phyloP scores from a whole-genome alignment of 345 rosid genomes.

The Euphorbia lathyris region DNA sequence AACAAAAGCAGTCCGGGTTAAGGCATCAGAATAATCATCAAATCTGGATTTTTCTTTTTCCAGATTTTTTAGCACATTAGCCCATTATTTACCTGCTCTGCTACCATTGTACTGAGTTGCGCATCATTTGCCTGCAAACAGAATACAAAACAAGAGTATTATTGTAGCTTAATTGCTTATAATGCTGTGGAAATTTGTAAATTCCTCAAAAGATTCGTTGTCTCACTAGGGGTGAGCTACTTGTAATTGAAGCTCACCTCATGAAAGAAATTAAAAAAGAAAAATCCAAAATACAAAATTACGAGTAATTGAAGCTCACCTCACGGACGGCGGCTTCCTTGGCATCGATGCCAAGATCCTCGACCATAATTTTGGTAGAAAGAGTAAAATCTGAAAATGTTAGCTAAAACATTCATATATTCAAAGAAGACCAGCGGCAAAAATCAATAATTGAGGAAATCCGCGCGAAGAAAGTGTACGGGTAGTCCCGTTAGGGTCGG shows the following conservation, averaged over 20 bases:
- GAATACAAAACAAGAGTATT: not conserved
- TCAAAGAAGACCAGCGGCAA: too few species aligned
- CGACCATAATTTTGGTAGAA: slow-evolving; percentile 17
- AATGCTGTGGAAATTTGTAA: not conserved
- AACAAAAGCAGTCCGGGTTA: not conserved
- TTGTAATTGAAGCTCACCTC: not conserved
- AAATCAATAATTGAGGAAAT: too few species aligned
- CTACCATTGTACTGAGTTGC: slow-evolving; percentile 98
- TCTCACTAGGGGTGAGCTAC: not conserved
- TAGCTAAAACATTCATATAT: too few species aligned
- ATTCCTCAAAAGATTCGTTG: not conserved
- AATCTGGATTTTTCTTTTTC: not conserved
- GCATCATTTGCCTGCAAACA: slow-evolving; percentile 83
- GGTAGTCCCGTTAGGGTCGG: too few species aligned
- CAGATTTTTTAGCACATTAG: not conserved
- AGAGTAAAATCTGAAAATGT: too few species aligned
- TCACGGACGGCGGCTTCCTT: slow-evolving; percentile 98
- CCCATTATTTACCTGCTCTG: slow-evolving; percentile 64
- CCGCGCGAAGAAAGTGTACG: too few species aligned
- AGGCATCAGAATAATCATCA: not conserved
- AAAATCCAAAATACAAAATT: not conserved
- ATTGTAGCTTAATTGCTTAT: not conserved
- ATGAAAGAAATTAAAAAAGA: not conserved
- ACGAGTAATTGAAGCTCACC: too few species aligned
- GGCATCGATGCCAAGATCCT: slow-evolving; percentile 98